Evolutionary conservation across 345 rosid genomes (phyloP), one percentile per base, ranked within the genome.

Genomic region (Excoecaria cochinchinensis): DNA sequence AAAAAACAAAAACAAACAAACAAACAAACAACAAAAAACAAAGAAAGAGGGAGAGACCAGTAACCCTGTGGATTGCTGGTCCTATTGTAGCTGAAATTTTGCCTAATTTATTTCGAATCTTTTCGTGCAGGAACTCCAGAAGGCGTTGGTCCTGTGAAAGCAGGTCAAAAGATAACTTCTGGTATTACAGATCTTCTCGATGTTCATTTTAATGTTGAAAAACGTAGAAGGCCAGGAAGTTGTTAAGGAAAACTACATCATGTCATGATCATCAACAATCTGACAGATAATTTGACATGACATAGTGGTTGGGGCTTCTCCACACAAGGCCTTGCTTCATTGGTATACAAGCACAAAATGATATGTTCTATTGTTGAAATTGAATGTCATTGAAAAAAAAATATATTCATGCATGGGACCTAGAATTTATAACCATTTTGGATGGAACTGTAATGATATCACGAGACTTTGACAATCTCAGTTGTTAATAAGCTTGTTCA

Each of bases 71-170:
- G 63, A 3, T 8, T 59, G 24, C 22, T 58, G 4, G 3, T 58
- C 14, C 10, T 3, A 58, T 9, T 5, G 62, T 21, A 15, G 7
- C 16, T 55, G 6, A 69, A 60, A 1, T 57, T 8, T 77, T 62
- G 66, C 46, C 25, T 79, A 15, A 39, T 38, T 16, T 81, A 40
- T 10, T 39, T 47, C 68, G 6, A 13, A 36, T 57, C 19, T 57
- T 22, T 52, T 38, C 78, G 63, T 80, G 82, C 84, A 95, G 99
- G 99, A 74, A 92, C 99, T 76, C 99, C 97, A 44, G 81, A 84
- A 80, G 97, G 99, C 68, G 94, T 88, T 79, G 97, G 98, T 78
- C 96, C 99, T 7, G 96, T 90, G 19, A 91, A 90, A 82, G 85
- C 81, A 21, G 99, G 98, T 17, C 94, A 92, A 82, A 89, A 84